Evolutionary conservation across 352 stramenopile genomes (phyloP).

Genomic region (Globisporangium iwayamae): DNA sequence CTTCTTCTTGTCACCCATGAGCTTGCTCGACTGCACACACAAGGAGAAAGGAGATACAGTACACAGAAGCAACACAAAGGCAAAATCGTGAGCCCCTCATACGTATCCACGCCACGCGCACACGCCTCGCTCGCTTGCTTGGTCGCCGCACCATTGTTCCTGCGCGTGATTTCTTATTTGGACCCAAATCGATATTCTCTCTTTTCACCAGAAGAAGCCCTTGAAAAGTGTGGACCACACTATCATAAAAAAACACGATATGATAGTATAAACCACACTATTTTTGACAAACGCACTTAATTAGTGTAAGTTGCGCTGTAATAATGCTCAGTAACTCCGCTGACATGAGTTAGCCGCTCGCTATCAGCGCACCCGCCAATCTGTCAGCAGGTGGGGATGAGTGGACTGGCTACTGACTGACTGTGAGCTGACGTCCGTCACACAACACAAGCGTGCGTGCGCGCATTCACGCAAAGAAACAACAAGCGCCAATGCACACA

Average conservation of each 20-base stretch:
- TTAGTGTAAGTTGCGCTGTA: too few species aligned
- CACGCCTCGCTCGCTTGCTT: background rate
- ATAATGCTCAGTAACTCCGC: too few species aligned
- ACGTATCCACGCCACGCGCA: background rate
- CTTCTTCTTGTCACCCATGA: slow-evolving; percentile 63
- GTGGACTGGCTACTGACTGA: background rate
- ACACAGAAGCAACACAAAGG: background rate
- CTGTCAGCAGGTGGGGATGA: background rate
- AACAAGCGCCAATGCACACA: background rate
- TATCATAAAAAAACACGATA: too few species aligned
- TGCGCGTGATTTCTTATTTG: slow-evolving; percentile 4
- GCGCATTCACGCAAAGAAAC: background rate
- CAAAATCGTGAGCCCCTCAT: background rate
- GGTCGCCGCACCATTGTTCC: slow-evolving; percentile 7
- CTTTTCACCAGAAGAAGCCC: too few species aligned
- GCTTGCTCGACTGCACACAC: slow-evolving; percentile 32
- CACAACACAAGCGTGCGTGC: background rate
- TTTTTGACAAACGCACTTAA: too few species aligned
- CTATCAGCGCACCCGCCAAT: background rate
- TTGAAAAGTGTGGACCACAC: too few species aligned
- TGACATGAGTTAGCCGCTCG: background rate
- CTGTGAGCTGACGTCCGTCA: background rate
- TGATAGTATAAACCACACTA: too few species aligned
- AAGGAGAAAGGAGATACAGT: background rate
- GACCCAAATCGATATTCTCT: background rate